Evolutionary conservation across 257 asterid species (phyloP).

Genomic region (Craterostigma plantagineum): DNA sequence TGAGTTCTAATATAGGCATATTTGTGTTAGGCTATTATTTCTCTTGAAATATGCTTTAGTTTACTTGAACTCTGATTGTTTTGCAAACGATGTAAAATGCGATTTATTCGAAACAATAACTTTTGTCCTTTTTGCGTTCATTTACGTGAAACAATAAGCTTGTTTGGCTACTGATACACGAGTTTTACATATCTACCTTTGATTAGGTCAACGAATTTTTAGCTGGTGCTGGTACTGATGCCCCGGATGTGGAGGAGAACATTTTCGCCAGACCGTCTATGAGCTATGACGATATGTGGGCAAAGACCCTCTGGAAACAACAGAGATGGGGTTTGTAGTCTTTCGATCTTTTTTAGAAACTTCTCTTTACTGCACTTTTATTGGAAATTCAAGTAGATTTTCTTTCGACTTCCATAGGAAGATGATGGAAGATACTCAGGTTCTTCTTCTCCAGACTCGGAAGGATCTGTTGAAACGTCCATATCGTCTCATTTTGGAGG

Average conservation of each 20-base stretch:
- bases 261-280: slow-evolving; percentile 74
- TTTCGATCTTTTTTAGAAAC: not conserved
- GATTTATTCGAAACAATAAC: no score
- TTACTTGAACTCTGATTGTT: no score
- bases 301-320: slow-evolving; percentile 89
- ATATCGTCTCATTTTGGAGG: slow-evolving; percentile 96
- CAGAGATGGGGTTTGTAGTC: slow-evolving; percentile 55
- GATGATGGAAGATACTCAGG: slow-evolving; percentile 89
- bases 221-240: slow-evolving; percentile 99
- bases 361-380: not conserved
- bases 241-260: slow-evolving; percentile 98
- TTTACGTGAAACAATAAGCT: not conserved
- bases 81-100: no score
- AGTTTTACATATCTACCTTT: not conserved
- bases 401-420: slow-evolving; percentile 30
- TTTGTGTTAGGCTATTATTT: no score
- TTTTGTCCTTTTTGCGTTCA: no score
- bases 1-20: no score
- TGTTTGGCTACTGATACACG: not conserved
- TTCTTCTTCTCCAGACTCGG: slow-evolving; percentile 92
- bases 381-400: not conserved
- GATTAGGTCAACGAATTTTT: slow-evolving; percentile 84
- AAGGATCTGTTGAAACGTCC: slow-evolving; percentile 92
- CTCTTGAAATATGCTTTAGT: no score
- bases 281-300: slow-evolving; percentile 99